Evolutionary conservation across 2,329 filamentous ascomycete species (phyloP).

Genomic region (Trichoderma breve): DNA sequence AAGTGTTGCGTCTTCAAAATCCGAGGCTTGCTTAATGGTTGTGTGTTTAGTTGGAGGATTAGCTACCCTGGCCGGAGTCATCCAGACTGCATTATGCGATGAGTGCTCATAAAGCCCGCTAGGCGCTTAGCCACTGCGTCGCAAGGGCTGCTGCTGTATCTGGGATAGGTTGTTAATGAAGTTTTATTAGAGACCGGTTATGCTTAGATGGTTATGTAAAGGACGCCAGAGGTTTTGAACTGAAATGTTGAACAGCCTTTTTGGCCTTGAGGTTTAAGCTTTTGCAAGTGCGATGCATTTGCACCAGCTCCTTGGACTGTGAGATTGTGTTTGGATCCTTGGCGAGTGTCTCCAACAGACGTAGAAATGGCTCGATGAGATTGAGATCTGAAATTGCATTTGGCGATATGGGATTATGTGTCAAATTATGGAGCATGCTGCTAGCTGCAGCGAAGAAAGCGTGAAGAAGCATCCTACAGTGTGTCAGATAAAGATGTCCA

Average conservation of each 20-base stretch:
- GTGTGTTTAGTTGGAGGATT: not conserved
- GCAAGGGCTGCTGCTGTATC: not conserved
- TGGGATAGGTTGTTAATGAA: not conserved
- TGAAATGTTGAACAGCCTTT: conserved; percentile 6
- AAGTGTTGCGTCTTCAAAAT: not conserved
- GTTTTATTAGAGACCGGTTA: not conserved
- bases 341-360: conserved; percentile 3
- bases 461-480: conserved; percentile 1
- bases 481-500: not conserved
- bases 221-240: not conserved
- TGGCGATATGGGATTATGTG: not conserved
- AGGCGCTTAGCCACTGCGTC: not conserved
- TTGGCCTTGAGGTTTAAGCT: conserved; percentile 1
- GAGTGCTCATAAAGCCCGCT: not conserved
- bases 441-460: conserved; percentile 9
- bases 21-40: not conserved
- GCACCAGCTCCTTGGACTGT: not conserved
- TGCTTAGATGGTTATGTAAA: not conserved
- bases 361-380: conserved; percentile 1
- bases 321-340: not conserved
- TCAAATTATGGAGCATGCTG: not conserved
- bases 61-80: not conserved
- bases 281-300: not conserved
- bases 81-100: not conserved
- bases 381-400: not conserved